phyloP scores from a whole-genome alignment of 257 asterid species.

The Agastache rugosa region DNA sequence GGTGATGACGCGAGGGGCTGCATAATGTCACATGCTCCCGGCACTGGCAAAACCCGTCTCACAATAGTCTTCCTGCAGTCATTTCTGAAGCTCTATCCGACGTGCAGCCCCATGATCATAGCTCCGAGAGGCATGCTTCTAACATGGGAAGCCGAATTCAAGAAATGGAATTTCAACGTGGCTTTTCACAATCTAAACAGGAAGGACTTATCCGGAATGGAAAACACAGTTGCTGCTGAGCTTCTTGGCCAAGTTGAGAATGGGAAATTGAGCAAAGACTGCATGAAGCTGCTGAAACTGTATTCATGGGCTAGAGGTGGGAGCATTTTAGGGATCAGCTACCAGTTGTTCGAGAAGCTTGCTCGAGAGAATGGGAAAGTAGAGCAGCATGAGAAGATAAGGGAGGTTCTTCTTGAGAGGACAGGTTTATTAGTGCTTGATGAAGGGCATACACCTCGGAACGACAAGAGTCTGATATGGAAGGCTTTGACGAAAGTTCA shows the following conservation, averaged over 20 bases:
- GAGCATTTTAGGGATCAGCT: constrained; percentile 68
- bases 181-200: constrained; percentile 71
- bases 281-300: constrained; percentile 53
- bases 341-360: constrained; percentile 54
- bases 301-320: constrained; percentile 55
- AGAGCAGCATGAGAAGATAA: constrained; percentile 31
- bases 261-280: background rate
- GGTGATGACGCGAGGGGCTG: constrained; percentile 61
- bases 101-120: constrained; percentile 64
- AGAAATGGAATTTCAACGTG: constrained; percentile 59
- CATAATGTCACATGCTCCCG: constrained; percentile 93
- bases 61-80: constrained; percentile 68
- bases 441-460: constrained; percentile 89
- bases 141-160: constrained; percentile 71
- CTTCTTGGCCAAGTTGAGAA: constrained; percentile 30
- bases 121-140: constrained; percentile 83
- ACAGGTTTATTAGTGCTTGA: constrained; percentile 77
- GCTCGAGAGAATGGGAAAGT: constrained; percentile 34
- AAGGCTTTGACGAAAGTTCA: constrained; percentile 55
- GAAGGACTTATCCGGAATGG: constrained; percentile 47
- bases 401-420: constrained; percentile 51
- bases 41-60: constrained; percentile 83
- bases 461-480: constrained; percentile 61
- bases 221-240: constrained; percentile 36
- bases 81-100: constrained; percentile 59